Percentiles rank a stretch among this genome's conserved stretches.
These are phyloP conservation scores for Pythium oligandrum DNA, from an alignment of 352 stramenopile species.

Conservation along the genomic window DNA sequence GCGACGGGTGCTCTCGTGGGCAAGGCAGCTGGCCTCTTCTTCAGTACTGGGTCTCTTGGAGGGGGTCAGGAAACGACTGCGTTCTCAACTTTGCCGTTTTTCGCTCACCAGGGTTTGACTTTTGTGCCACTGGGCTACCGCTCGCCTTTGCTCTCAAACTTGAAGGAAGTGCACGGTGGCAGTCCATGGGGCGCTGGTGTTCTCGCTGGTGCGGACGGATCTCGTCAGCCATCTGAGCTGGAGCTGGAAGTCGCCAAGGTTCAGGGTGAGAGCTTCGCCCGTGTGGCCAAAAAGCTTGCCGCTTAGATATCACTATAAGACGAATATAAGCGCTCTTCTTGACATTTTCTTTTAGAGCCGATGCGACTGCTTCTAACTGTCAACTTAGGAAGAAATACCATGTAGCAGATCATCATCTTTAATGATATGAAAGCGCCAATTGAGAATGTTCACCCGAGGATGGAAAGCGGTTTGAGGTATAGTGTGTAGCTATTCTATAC, in stretches of 20 bases:
- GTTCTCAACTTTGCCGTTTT: conserved; percentile 57
- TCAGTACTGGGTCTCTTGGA: conserved; percentile 46
- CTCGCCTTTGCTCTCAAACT: conserved; percentile 32
- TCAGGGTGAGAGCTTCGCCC: conserved; percentile 82
- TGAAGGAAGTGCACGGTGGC: conserved; percentile 47
- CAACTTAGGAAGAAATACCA: too few relatives aligned
- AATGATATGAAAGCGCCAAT: too few relatives aligned
- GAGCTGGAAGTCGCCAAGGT: conserved; percentile 68
- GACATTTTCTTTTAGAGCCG: too few relatives aligned
- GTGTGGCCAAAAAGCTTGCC: conserved; percentile 73
- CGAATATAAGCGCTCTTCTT: too few relatives aligned
- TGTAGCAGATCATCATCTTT: too few relatives aligned
- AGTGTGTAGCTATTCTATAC: too few relatives aligned
- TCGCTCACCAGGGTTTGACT: conserved; percentile 73
- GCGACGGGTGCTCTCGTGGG: conserved; percentile 43
- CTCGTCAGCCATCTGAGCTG: conserved; percentile 63
- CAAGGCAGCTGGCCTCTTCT: conserved; percentile 73
- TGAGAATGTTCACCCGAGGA: too few relatives aligned
- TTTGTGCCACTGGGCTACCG: conserved; percentile 68
- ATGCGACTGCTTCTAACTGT: too few relatives aligned
- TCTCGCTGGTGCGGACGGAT: conserved; percentile 57
- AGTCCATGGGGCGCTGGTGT: conserved; percentile 58
- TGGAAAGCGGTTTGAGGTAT: too few relatives aligned
- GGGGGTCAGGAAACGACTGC: conserved; percentile 75
- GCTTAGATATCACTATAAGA: conserved; percentile 17